These are phyloP conservation scores for Gossypium trilobum DNA, from an alignment of 441 rosid species.

Conservation along the genomic window DNA sequence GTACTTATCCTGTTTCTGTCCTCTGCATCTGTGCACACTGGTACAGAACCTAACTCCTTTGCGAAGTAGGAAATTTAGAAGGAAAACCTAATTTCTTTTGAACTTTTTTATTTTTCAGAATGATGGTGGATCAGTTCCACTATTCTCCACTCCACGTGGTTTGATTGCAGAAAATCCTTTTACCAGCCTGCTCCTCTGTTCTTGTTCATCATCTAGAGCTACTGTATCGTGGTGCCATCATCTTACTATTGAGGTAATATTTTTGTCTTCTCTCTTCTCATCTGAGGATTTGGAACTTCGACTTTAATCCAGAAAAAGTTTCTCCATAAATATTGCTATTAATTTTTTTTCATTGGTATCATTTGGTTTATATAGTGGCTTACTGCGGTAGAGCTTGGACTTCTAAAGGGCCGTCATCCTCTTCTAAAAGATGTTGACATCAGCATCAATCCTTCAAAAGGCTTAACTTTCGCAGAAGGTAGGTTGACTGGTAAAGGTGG, in stretches of 20 bases:
- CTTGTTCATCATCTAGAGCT: conserved; percentile 47
- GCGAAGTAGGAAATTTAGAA: background rate
- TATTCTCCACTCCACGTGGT: conserved; percentile 65
- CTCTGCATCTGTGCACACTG: background rate
- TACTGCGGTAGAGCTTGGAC: conserved; percentile 86
- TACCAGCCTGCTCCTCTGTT: conserved; percentile 78
- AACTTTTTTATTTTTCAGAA: conserved; percentile 44
- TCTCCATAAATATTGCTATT: conserved; percentile 16
- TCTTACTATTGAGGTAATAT: conserved; percentile 65
- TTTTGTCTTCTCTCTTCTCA: conserved; percentile 11
- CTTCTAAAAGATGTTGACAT: conserved; percentile 80
- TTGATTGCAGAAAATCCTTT: conserved; percentile 85
- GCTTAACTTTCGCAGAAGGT: conserved; percentile 44
- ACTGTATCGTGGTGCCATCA: conserved; percentile 74
- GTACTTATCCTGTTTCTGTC: conserved; percentile 6
- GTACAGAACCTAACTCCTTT: background rate
- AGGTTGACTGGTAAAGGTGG: conserved; percentile 29
- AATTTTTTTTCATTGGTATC: conserved; percentile 20
- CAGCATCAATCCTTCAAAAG: conserved; percentile 57
- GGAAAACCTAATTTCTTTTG: conserved; percentile 19
- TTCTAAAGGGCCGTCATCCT: conserved; percentile 96
- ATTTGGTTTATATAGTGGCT: conserved; percentile 69
- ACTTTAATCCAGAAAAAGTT: conserved; percentile 7
- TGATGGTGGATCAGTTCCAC: conserved; percentile 67
- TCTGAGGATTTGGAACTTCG: background rate